These are phyloP conservation scores for Suhomyces canberraensis DNA, from an alignment of 805 yeast genomes.

Conservation along the genomic window DNA sequence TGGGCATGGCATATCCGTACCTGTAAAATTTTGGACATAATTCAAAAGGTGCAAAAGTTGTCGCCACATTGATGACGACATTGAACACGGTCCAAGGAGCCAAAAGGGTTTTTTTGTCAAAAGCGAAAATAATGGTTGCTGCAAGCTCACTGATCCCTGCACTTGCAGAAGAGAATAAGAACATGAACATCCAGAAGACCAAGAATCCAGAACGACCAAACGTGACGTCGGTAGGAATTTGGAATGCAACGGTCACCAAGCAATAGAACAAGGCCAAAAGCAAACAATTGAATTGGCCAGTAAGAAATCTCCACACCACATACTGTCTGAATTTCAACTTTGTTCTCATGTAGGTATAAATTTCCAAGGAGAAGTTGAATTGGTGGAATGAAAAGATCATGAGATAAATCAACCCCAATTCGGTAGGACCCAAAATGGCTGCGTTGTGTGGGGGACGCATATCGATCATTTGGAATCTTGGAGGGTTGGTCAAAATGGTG, in stretches of 20 bases:
- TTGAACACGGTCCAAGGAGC: conserved; percentile 30
- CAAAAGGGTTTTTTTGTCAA: conserved; percentile 16
- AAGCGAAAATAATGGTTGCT: conserved; percentile 18
- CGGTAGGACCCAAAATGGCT: conserved; percentile 30
- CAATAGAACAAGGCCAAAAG: conserved; percentile 28
- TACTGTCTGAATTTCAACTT: conserved; percentile 22
- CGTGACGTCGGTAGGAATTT: conserved; percentile 21
- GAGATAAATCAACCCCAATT: conserved; percentile 32
- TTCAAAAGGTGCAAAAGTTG: conserved; percentile 33
- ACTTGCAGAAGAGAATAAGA: conserved; percentile 24
- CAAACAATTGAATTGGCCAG: conserved; percentile 29
- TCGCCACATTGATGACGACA: conserved; percentile 28
- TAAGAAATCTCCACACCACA: conserved; percentile 23
- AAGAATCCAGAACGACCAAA: conserved; percentile 32
- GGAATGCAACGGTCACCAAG: conserved; percentile 30
- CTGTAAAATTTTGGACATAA: conserved; percentile 29
- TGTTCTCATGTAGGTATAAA: conserved; percentile 19
- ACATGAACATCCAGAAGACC: conserved; percentile 32
- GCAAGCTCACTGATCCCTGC: conserved; percentile 28
- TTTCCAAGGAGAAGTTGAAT: conserved; percentile 29
- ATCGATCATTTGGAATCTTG: conserved; percentile 21
- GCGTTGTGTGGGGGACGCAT: conserved; percentile 17
- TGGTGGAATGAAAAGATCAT: conserved; percentile 33
- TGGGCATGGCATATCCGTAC: conserved; percentile 37
- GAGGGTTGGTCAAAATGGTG: conserved; percentile 17